Conservation (phyloP, 805 yeast genomes). For the Zygotorulaspora chibaensis region DNA sequence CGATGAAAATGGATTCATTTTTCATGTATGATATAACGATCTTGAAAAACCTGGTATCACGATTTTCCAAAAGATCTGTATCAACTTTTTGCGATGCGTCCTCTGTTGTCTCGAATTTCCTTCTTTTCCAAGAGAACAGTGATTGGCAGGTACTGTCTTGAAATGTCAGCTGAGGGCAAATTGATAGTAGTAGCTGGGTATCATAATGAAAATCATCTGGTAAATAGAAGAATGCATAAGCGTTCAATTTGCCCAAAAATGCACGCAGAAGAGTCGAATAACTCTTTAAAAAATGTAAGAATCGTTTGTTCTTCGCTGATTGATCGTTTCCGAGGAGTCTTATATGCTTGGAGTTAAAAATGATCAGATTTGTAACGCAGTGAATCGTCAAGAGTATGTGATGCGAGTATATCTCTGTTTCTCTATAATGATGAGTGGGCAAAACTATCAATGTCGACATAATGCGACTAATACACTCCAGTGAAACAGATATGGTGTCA, state of each 20-base stretch:
- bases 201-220: constrained; percentile 29
- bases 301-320: neutral
- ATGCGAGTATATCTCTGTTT: constrained; percentile 24
- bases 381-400: constrained; percentile 28
- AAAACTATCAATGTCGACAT: constrained; percentile 23
- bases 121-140: constrained; percentile 27
- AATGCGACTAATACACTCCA: constrained; percentile 36
- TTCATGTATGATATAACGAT: constrained; percentile 31
- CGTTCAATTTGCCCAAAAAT: constrained; percentile 31
- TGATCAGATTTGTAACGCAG: constrained; percentile 26
- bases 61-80: constrained; percentile 12
- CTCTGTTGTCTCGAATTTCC: constrained; percentile 10
- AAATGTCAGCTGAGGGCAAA: constrained; percentile 11
- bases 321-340: constrained; percentile 3
- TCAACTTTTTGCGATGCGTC: constrained; percentile 5
- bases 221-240: constrained; percentile 30
- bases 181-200: constrained; percentile 15
- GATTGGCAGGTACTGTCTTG: constrained; percentile 1
- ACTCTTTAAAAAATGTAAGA: constrained; percentile 14
- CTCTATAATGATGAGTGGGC: constrained; percentile 11
- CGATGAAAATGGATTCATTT: constrained; percentile 25
- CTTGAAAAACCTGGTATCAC: constrained; percentile 21
- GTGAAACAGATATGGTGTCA: constrained; percentile 28
- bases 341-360: constrained; percentile 21
- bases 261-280: constrained; percentile 27